Evolutionary conservation across 345 rosid species (phyloP), one percentile per base, ranked within the genome.

Genomic region (Dovyalis caffra): DNA sequence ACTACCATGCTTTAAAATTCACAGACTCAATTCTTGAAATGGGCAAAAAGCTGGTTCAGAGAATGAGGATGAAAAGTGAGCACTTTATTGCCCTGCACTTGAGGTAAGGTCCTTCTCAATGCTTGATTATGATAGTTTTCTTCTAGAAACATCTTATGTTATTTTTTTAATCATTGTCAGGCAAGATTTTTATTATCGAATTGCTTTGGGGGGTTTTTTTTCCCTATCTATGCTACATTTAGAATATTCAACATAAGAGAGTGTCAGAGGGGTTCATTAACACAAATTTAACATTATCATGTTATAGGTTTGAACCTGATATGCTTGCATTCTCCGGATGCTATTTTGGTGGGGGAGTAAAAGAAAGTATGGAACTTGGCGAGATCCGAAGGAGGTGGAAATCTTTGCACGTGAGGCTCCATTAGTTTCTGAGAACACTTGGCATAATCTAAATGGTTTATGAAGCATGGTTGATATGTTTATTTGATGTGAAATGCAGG

Each of bases 281-380:
- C 75, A 25, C 49, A 45, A 49, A 49, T 70, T 51, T 25, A 70
- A 35, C 15, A 5, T 33, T 65, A 58, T 68, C 60, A 72, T 71
- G 71, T 32, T n/a, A n/a, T 75, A 94, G 97, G 86, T 95, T 92
- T 60, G 99, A 95, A 77, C 87, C 94, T 76, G 99, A 95, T 80
- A 95, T 95, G 97, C 90, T 95, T 61, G 99, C 99, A 38, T 95
- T 95, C 89, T 92, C 98, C 66, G 95, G 97, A 75, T 92, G 99
- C 77, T 83, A 95, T 81, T 95, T 89, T 28, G 97, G 98, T 5
- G 98, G 99, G 40, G 96, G 99, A 74, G 89, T 90, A 35, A 86
- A 86, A 80, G 99, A 92, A 86, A 88, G 79, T 76, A 76, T 68
- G 8, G 93, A 91, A 75, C 92, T 95, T 37, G 94, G 95, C 67